phyloP scores from a whole-genome alignment of 352 stramenopile species.

The Phytophthora sojae region DNA sequence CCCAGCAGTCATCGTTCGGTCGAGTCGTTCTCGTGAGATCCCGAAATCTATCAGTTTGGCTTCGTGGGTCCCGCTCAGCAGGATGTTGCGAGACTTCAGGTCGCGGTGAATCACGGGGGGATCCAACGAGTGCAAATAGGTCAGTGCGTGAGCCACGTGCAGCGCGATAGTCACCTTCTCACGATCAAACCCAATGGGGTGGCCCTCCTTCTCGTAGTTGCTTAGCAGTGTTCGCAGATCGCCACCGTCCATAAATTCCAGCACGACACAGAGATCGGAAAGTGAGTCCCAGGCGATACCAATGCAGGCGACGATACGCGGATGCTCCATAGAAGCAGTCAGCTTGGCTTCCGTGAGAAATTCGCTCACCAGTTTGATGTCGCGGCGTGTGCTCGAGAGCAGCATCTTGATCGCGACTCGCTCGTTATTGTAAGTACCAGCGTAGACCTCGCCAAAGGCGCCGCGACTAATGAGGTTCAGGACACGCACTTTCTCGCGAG shows the following conservation, averaged over 20 bases:
- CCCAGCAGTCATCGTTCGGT: conserved; percentile 8
- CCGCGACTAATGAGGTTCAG: conserved; percentile 8
- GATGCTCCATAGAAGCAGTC: conserved; percentile 14
- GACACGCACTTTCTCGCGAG: conserved; percentile 14
- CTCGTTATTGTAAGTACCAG: conserved; percentile 4
- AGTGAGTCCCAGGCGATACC: conserved; percentile 18
- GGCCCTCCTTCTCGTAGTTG: conserved; percentile 6
- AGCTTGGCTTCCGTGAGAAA: conserved; percentile 17
- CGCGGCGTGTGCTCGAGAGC: conserved; percentile 13
- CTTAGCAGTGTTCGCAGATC: conserved; percentile 2
- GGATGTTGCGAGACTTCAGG: conserved; percentile 48
- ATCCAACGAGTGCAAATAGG: conserved; percentile 47
- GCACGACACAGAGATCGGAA: conserved; percentile 18
- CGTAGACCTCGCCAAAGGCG: conserved; percentile 20
- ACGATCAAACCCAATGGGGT: not conserved
- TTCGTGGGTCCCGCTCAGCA: conserved; percentile 32
- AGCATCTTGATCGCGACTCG: conserved; percentile 19
- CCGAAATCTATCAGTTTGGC: conserved; percentile 47
- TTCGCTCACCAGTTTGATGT: conserved; percentile 15
- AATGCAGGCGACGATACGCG: conserved; percentile 8
- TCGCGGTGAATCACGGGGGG: conserved; percentile 46
- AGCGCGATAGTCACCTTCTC: conserved; percentile 32
- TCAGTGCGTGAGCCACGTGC: conserved; percentile 40
- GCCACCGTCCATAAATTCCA: conserved; percentile 18
- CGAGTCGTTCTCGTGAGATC: conserved; percentile 5